These are phyloP conservation scores for Nothomitra cinnamomea DNA, from an alignment of 2,329 filamentous ascomycete genomes.

Conservation along the genomic window DNA sequence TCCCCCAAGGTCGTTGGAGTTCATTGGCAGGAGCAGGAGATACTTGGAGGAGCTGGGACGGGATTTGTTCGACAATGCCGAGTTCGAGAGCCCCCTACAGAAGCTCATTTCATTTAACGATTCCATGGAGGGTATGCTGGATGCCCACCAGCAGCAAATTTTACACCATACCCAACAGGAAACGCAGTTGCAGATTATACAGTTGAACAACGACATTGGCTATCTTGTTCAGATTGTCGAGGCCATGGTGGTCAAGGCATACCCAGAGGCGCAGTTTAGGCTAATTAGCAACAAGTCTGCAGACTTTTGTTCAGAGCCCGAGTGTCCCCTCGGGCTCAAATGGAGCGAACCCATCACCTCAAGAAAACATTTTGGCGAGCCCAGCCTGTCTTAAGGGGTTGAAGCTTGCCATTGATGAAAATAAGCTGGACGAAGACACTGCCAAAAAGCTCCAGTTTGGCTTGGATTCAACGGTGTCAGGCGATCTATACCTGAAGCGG, in stretches of 20 bases:
- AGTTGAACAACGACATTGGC: constrained; percentile 20
- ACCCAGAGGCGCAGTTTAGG: neutral
- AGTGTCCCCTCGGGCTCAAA: constrained; percentile 12
- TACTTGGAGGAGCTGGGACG: constrained; percentile 11
- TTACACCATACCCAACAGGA: constrained; percentile 15
- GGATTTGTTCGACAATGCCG: constrained; percentile 12
- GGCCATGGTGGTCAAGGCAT: constrained; percentile 8
- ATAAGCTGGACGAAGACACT: constrained; percentile 14
- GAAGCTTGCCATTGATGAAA: constrained; percentile 18
- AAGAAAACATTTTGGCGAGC: constrained; percentile 14
- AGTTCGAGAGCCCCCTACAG: constrained; percentile 17
- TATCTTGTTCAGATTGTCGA: constrained; percentile 20
- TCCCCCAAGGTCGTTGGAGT: constrained; percentile 7
- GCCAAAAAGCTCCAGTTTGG: constrained; percentile 14
- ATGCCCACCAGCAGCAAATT: constrained; percentile 14
- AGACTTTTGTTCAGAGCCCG: constrained; percentile 11
- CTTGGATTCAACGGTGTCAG: neutral
- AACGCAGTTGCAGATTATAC: constrained; percentile 22
- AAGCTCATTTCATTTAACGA: constrained; percentile 20
- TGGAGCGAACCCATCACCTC: constrained; percentile 12
- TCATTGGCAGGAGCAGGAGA: constrained; percentile 16
- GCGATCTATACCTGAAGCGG: neutral
- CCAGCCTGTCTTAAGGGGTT: constrained; percentile 22
- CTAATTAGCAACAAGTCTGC: constrained; percentile 8
- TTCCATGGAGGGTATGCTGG: constrained; percentile 21